Conservation (phyloP, 2,329 filamentous ascomycete species). For the Erysiphe neolycopersici region DNA sequence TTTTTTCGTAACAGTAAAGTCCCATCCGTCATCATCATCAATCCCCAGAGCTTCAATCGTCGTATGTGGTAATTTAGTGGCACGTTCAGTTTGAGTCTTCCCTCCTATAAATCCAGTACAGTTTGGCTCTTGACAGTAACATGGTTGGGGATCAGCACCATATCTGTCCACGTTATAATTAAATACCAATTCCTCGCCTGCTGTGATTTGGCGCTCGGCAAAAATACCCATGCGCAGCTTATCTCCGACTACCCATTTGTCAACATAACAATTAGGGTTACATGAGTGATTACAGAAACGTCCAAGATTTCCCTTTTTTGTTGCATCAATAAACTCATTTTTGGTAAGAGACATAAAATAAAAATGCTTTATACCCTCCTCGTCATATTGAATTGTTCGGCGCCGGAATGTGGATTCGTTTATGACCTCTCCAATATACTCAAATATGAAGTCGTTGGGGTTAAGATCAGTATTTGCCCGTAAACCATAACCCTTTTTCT, state of each 20-base stretch:
- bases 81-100: slow-evolving; percentile 89
- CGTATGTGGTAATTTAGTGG: slow-evolving; percentile 67
- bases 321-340: slow-evolving; percentile 91
- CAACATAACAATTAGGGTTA: slow-evolving; percentile 95
- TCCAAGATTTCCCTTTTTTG: slow-evolving; percentile 83
- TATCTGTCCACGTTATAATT: slow-evolving; percentile 99
- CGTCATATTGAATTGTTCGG: slow-evolving; percentile 79
- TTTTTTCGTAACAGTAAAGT: slow-evolving; percentile 68
- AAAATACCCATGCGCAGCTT: slow-evolving; percentile 99
- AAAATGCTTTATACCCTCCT: slow-evolving; percentile 95
- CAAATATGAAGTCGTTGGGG: slow-evolving; percentile 78
- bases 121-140: slow-evolving; percentile 84
- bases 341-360: slow-evolving; percentile 99
- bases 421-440: slow-evolving; percentile 97
- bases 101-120: slow-evolving; percentile 93
- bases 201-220: slow-evolving; percentile 55
- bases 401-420: slow-evolving; percentile 71
- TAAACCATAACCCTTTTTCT: slow-evolving; percentile 90
- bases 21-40: slow-evolving; percentile 78
- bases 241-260: slow-evolving; percentile 96
- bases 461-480: slow-evolving; percentile 54
- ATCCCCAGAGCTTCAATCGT: slow-evolving; percentile 92
- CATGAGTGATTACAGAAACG: slow-evolving; percentile 98
- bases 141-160: slow-evolving; percentile 84
- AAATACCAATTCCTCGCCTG: slow-evolving; percentile 88